Evolutionary conservation across 23 red algal species (phyloP).

Genomic region (Chondrus crispus): DNA sequence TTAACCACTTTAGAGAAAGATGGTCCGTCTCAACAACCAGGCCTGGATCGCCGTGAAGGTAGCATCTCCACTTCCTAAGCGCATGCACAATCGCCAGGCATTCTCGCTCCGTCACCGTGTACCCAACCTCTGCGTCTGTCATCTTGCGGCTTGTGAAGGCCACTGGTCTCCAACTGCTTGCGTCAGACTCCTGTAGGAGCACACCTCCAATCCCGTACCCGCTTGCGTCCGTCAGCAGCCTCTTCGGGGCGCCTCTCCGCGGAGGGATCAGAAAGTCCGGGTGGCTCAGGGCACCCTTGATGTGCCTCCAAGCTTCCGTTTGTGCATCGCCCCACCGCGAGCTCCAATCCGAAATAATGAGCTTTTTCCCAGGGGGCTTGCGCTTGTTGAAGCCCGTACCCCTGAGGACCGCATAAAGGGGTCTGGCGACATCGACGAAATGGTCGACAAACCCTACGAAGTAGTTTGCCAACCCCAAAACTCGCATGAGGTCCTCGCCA

Average conservation of each 20-base stretch:
- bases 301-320: background rate
- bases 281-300: background rate
- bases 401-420: background rate
- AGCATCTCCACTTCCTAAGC: background rate
- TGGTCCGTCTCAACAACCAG: slow-evolving; percentile 7
- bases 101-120: background rate
- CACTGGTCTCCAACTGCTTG: background rate
- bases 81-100: too few species aligned
- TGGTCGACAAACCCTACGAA: slow-evolving; percentile 1
- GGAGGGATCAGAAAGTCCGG: background rate
- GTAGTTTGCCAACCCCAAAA: background rate
- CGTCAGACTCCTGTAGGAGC: background rate
- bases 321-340: background rate
- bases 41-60: background rate
- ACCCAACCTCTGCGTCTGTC: background rate
- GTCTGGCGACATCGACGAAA: background rate
- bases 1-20: background rate
- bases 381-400: background rate
- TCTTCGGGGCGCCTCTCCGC: background rate
- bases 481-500: background rate
- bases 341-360: slow-evolving; percentile 17
- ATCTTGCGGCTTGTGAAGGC: background rate
- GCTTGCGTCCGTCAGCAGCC: background rate
- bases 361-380: background rate
- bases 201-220: background rate